Evolutionary conservation across 768 basidiomycete genomes (phyloP).

Genomic region (Tylopilus sp.): DNA sequence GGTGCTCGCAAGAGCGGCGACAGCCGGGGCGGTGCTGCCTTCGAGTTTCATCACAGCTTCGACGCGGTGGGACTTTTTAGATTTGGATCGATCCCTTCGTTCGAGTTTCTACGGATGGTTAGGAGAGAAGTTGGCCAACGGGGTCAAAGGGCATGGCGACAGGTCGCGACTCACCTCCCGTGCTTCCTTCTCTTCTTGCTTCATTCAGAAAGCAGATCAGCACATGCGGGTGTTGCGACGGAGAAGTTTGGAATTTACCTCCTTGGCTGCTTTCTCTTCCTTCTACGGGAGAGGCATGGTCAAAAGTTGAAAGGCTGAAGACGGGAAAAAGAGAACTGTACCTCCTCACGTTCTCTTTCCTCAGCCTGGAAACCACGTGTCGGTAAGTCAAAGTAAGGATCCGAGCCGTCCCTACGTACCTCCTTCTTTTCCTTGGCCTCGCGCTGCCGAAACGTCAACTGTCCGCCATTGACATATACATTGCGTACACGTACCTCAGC

Average conservation of each 20-base stretch:
- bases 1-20: slow-evolving; percentile 9
- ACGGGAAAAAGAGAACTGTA: slow-evolving; percentile 18
- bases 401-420: slow-evolving; percentile 27
- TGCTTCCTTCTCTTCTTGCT: slow-evolving; percentile 44
- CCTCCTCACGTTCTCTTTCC: slow-evolving; percentile 63
- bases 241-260: slow-evolving; percentile 37
- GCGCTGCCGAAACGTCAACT: slow-evolving; percentile 42
- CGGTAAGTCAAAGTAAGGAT: background rate
- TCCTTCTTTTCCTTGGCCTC: slow-evolving; percentile 82
- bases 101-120: slow-evolving; percentile 44
- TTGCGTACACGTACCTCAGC: slow-evolving; percentile 41
- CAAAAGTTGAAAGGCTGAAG: slow-evolving; percentile 2
- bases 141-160: background rate
- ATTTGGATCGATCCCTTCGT: slow-evolving; percentile 54
- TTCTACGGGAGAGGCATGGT: slow-evolving; percentile 30
- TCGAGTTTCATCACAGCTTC: slow-evolving; percentile 32
- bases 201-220: slow-evolving; percentile 20
- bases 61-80: slow-evolving; percentile 43
- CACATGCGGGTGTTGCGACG: slow-evolving; percentile 2
- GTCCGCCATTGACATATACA: background rate
- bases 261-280: slow-evolving; percentile 54
- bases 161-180: slow-evolving; percentile 37
- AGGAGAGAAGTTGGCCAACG: background rate
- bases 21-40: slow-evolving; percentile 4
- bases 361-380: slow-evolving; percentile 40